phyloP scores from a whole-genome alignment of 441 rosid species.

The Dalechampia spathulata region DNA sequence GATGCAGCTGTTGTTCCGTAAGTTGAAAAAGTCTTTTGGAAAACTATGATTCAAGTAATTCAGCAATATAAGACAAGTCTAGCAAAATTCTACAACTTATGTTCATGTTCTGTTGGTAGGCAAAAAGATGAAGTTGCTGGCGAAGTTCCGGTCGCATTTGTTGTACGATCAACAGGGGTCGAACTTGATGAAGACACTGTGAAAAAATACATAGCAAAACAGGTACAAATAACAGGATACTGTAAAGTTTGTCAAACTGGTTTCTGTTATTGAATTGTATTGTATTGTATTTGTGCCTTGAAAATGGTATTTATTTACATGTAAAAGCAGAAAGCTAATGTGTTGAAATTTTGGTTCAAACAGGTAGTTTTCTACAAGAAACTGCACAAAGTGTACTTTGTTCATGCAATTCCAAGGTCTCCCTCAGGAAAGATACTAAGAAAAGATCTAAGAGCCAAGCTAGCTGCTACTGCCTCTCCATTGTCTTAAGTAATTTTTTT shows the following conservation, averaged over 20 bases:
- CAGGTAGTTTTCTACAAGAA: conserved; percentile 92
- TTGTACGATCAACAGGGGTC: conserved; percentile 52
- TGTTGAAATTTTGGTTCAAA: neutral
- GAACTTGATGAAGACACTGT: conserved; percentile 57
- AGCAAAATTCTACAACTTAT: neutral
- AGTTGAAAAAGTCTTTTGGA: no score
- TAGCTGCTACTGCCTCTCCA: conserved; percentile 31
- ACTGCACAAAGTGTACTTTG: conserved; percentile 64
- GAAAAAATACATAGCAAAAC: conserved; percentile 70
- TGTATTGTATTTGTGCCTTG: no score
- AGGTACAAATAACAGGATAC: no score
- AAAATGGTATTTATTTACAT: no score
- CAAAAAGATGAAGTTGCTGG: conserved; percentile 85
- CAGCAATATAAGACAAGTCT: no score
- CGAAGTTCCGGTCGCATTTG: conserved; percentile 90
- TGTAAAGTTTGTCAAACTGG: no score
- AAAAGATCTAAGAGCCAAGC: conserved; percentile 72
- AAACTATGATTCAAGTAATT: no score
- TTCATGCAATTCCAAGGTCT: conserved; percentile 77
- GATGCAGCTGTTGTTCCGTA: conserved; percentile 95
- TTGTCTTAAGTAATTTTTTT: conserved; percentile 6
- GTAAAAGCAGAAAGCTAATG: neutral
- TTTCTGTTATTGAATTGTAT: no score
- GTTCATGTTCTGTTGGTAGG: no score
- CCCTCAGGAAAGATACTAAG: conserved; percentile 87